These are phyloP conservation scores for Forsythia suspensa DNA, from an alignment of 257 asterid species.

Conservation along the genomic window DNA sequence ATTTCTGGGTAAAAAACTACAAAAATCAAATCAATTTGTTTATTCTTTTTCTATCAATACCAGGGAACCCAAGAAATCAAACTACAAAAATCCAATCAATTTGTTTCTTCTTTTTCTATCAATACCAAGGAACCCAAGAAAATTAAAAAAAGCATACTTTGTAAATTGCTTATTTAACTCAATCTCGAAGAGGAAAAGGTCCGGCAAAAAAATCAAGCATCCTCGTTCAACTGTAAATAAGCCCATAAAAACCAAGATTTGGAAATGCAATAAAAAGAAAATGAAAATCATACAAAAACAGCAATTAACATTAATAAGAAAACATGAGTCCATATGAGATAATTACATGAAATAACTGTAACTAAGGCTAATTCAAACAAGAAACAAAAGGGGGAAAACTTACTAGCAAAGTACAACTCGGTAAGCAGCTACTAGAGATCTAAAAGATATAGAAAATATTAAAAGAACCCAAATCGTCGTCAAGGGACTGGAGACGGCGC, in stretches of 20 bases:
- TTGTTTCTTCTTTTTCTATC: no score
- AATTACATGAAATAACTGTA: not conserved
- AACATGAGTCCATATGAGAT: not conserved
- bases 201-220: not conserved
- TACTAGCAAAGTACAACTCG: conserved; percentile 17
- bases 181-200: not conserved
- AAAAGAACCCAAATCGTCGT: not conserved
- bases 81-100: no score
- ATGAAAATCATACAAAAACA: not conserved
- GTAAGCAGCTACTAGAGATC: not conserved
- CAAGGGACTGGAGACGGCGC: not conserved
- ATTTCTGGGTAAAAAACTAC: no score
- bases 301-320: not conserved
- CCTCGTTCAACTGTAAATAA: not conserved
- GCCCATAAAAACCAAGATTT: not conserved
- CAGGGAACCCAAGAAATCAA: no score
- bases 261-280: not conserved
- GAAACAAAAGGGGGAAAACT: not conserved
- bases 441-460: not conserved
- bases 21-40: no score
- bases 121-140: no score
- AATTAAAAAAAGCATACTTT: no score
- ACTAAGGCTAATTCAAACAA: not conserved
- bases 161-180: no score
- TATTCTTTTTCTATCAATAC: no score